phyloP scores from a whole-genome alignment of 176 grass and related monocot genomes.

The Paspalum notatum region DNA sequence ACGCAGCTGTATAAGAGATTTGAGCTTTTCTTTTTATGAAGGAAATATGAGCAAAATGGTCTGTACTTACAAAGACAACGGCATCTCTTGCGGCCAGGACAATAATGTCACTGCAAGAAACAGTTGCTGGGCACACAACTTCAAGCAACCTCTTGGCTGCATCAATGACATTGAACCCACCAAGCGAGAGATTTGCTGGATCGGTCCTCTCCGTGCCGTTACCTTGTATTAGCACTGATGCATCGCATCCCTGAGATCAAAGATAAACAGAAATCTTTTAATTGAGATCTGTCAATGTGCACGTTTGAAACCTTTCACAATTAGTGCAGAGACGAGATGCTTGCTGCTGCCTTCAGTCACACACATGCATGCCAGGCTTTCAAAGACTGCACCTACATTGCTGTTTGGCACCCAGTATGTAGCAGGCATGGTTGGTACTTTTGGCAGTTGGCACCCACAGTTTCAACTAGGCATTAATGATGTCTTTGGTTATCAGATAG shows the following conservation, averaged over 20 bases:
- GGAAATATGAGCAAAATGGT: neutral
- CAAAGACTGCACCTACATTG: neutral
- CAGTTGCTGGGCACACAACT: slow-evolving; percentile 72
- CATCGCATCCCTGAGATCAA: slow-evolving; percentile 81
- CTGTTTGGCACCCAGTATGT: neutral
- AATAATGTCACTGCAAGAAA: slow-evolving; percentile 87
- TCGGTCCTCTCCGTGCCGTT: slow-evolving; percentile 78
- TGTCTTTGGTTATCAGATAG: neutral
- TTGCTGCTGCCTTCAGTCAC: neutral
- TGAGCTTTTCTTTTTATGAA: neutral
- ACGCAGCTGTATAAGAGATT: neutral
- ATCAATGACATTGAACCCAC: slow-evolving; percentile 81
- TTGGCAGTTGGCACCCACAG: too few relatives aligned
- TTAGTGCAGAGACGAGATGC: neutral
- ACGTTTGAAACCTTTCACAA: neutral
- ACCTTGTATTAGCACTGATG: slow-evolving; percentile 83
- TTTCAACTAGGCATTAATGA: neutral
- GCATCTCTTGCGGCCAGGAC: slow-evolving; percentile 87
- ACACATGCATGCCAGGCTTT: neutral
- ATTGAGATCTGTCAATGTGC: neutral
- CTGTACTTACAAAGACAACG: slow-evolving; percentile 73
- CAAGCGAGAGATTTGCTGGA: slow-evolving; percentile 85
- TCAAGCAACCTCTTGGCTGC: slow-evolving; percentile 80
- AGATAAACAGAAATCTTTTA: slow-evolving; percentile 4
- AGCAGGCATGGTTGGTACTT: too few relatives aligned